Base-by-base conservation (phyloP, 192 early-diverging fungal species). In the Backusella sp. region DNA sequence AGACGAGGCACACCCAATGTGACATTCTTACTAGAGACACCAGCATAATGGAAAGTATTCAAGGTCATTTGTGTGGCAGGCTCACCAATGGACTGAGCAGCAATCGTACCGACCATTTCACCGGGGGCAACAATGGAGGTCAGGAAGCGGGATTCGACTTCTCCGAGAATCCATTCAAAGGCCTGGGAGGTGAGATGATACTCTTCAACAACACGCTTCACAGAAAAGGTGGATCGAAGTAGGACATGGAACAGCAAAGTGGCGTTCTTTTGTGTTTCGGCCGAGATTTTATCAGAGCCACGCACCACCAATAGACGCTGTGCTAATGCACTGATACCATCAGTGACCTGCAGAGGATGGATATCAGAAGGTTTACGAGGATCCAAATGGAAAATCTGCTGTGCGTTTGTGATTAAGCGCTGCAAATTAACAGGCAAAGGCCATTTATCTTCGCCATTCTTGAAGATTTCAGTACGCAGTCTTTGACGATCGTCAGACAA, bases 21-120 rank as follows among this genome's bases (percentile, higher is more conserved):
- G 11, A 98, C 98, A 80, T 97, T 97, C 87, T 97, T 97, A 73
- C 94, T 95, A 30, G 92, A 91, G 62, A 98, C 96, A 94, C 98
- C 98, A 72, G 98, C 98, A 84, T 94, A 94, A 90, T 99, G 98
- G 95, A 99, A 99, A 56, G 98, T 99, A 79, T 99, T 99, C 66
- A 99, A 84, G 39, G 98, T 99, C 98, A 99, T 99, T 81, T 99
- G 98, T 53, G 98, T 99, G 3, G 97, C 96, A 37, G 98, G 98
- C 84, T 99, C 98, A 83, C 98, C 98, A 84, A 99, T 98, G 26
- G 96, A 98, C 84, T 99, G 98, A 17, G 98, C 98, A 28, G 98
- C 97, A 74, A 99, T 87, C 15, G 94, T 95, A 41, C 98, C 98
- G 17, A 99, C 96, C 96, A 98, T 98, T 87, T 99, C 98, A 46